phyloP scores from a whole-genome alignment of 768 basidiomycete genomes.

The Filobasidium wieringae region DNA sequence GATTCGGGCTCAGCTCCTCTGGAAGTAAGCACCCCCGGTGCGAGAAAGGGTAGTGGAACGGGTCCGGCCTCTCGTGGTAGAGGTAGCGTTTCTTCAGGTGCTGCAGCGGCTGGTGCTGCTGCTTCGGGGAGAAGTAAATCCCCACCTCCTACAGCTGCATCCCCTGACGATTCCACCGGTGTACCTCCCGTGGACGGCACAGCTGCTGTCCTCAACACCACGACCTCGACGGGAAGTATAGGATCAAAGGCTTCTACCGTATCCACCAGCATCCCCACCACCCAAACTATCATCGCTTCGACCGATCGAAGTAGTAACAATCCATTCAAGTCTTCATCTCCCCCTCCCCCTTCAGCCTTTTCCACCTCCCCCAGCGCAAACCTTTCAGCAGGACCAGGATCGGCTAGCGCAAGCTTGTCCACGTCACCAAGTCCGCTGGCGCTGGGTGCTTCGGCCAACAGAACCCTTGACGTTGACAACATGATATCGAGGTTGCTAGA shows the following conservation, averaged over 20 bases:
- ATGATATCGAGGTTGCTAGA: conserved; percentile 94
- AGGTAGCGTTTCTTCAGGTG: conserved; percentile 4
- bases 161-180: not conserved
- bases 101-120: conserved; percentile 12
- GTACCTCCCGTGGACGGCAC: not conserved
- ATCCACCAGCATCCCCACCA: conserved; percentile 38
- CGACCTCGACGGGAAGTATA: not conserved
- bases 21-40: not conserved
- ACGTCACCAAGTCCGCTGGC: conserved; percentile 10
- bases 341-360: conserved; percentile 43
- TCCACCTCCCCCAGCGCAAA: conserved; percentile 18
- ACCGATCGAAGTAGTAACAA: conserved; percentile 43
- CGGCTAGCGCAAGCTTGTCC: conserved; percentile 7
- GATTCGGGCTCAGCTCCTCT: not conserved
- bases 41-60: conserved; percentile 1
- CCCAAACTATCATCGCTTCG: conserved; percentile 72
- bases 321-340: conserved; percentile 66
- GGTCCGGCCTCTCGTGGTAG: not conserved
- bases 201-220: not conserved
- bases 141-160: conserved; percentile 8
- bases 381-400: not conserved
- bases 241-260: not conserved
- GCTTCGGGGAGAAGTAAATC: conserved; percentile 8
- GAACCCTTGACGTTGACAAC: conserved; percentile 76
- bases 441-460: not conserved